Evolutionary conservation across 371 early-diverging fungal genomes (phyloP).

Genomic region (Mortierella sp.): DNA sequence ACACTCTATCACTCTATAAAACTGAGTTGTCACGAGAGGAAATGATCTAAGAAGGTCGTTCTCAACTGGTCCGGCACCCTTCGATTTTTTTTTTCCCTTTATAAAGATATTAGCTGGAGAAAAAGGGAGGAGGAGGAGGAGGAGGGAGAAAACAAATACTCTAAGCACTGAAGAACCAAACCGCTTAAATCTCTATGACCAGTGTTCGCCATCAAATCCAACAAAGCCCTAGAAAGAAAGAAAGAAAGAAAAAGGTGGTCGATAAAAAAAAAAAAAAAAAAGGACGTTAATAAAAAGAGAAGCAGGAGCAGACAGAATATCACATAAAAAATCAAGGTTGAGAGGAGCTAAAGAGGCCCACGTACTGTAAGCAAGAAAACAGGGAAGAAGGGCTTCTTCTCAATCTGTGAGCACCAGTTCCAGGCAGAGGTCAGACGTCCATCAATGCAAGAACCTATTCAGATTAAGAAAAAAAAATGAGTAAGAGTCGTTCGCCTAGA

Average conservation of each 20-base stretch:
- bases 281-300: neutral
- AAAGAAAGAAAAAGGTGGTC: neutral
- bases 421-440: constrained; percentile 94
- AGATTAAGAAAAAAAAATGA: neutral
- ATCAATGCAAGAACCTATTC: constrained; percentile 86
- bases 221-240: constrained; percentile 71
- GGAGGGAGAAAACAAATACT: too few relatives aligned
- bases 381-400: constrained; percentile 94
- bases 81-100: too few relatives aligned
- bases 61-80: too few relatives aligned
- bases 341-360: neutral
- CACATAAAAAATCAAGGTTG: neutral
- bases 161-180: too few relatives aligned
- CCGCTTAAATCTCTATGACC: constrained; percentile 26
- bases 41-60: too few relatives aligned
- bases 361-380: constrained; percentile 89
- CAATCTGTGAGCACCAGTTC: constrained; percentile 97
- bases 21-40: too few relatives aligned
- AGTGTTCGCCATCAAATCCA: constrained; percentile 80
- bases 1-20: too few relatives aligned
- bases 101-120: too few relatives aligned
- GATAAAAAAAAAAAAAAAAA: neutral
- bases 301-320: neutral
- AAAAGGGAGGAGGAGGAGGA: too few relatives aligned
- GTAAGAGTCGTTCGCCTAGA: neutral